Conservation (phyloP, 2,329 filamentous ascomycete genomes). For the Lasiodiplodia gonubiensis region DNA sequence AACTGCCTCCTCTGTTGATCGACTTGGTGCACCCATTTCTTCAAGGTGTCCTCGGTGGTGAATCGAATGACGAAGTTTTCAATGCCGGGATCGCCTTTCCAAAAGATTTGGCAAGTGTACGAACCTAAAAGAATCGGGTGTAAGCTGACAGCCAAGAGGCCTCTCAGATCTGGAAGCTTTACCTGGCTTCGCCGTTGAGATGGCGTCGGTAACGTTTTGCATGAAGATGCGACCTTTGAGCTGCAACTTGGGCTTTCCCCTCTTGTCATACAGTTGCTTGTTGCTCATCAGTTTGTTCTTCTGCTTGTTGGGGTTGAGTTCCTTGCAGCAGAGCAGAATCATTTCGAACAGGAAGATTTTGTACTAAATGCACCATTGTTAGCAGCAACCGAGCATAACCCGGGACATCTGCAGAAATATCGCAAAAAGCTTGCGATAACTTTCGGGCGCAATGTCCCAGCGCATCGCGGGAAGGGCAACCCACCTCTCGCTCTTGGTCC, state of each 20-base stretch:
- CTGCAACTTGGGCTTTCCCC: conserved; percentile 78
- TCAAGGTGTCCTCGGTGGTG: conserved; percentile 87
- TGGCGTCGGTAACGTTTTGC: conserved; percentile 96
- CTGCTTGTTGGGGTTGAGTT: conserved; percentile 82
- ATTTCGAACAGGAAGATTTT: conserved; percentile 97
- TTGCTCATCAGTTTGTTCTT: conserved; percentile 74
- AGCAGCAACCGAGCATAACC: conserved; percentile 15
- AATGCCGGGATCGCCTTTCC: conserved; percentile 94
- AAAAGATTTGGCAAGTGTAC: conserved; percentile 96
- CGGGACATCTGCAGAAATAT: neutral
- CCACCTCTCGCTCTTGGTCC: conserved; percentile 88
- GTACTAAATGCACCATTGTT: conserved; percentile 64
- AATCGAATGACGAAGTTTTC: conserved; percentile 98
- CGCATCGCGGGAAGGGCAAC: conserved; percentile 39
- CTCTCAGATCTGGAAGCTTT: conserved; percentile 44
- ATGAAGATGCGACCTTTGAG: conserved; percentile 98
- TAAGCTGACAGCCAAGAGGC: neutral
- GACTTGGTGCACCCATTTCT: conserved; percentile 84
- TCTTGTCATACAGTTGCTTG: conserved; percentile 71
- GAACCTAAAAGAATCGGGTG: conserved; percentile 63
- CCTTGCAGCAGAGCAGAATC: conserved; percentile 96
- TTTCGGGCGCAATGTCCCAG: conserved; percentile 24
- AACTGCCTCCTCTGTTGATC: conserved; percentile 71
- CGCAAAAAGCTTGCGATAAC: conserved; percentile 26
- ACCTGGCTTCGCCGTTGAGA: conserved; percentile 88